Evolutionary conservation across 2,329 filamentous ascomycete genomes (phyloP).

Genomic region (Colletotrichum tabaci): DNA sequence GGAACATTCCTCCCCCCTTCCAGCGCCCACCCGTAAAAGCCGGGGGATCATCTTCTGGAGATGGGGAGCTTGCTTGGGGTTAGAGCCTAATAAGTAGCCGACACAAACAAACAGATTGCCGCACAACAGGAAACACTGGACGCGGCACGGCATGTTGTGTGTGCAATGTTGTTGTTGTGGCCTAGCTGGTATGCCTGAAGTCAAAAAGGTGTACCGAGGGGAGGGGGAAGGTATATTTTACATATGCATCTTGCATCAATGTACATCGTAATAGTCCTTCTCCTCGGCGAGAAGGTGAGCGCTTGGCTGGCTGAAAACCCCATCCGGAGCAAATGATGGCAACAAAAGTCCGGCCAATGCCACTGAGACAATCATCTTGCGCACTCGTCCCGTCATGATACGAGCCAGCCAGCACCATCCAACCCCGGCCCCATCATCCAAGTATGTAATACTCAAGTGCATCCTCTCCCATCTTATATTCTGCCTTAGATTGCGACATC

Average conservation of each 20-base stretch:
- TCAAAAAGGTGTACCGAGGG: neutral
- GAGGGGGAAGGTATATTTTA: neutral
- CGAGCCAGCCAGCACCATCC: slow-evolving; percentile 21
- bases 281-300: neutral
- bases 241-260: neutral
- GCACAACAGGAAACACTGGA: slow-evolving; percentile 18
- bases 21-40: slow-evolving; percentile 34
- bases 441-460: neutral
- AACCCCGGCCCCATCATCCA: neutral
- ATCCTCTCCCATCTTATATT: slow-evolving; percentile 18
- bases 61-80: slow-evolving; percentile 36
- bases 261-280: neutral
- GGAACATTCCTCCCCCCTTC: slow-evolving; percentile 41
- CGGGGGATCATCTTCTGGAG: slow-evolving; percentile 27
- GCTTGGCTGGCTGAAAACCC: neutral
- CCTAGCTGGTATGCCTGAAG: slow-evolving; percentile 5
- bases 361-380: slow-evolving; percentile 36
- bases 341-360: slow-evolving; percentile 23
- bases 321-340: neutral
- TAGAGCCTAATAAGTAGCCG: slow-evolving; percentile 7
- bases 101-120: slow-evolving; percentile 5
- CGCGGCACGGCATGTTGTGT: slow-evolving; percentile 7
- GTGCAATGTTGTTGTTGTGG: slow-evolving; percentile 1
- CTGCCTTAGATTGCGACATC: slow-evolving; percentile 38
- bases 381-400: slow-evolving; percentile 29